Evolutionary conservation across 306 rosid genomes (phyloP), one percentile per base, ranked within the genome.

Genomic region (Cucumis hystrix): DNA sequence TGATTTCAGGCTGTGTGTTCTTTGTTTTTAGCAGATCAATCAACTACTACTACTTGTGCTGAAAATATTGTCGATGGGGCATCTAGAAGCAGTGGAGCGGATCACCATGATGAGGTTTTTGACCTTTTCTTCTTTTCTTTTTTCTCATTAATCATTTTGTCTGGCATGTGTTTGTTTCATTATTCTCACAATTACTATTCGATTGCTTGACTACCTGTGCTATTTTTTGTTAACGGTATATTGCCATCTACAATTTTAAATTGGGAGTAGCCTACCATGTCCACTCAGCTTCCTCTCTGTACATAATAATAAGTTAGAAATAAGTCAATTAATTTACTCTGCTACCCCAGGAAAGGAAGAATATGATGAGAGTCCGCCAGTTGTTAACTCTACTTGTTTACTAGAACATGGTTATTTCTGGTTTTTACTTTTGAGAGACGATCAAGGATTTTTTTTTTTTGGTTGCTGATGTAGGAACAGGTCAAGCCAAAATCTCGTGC

Each of bases 41-140:
- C 85, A 74, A 82, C 59, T 33, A 33, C 37, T 65, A 52, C 81
- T 55, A 58, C 82, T 35, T 80, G 54, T 73, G 20, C 69, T 79
- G 87, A 84, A 77, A 79, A 78, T 76, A 77, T 65, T 61, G 79
- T 1, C 14, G 81, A 83, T 74, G 82, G 56, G 77, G 23, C 68
- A 20, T 55, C 82, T 45, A 58, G 67, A 72, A 75, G 82, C 21
- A 51, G 74, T 81, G 91, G 52, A 79, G 74, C 81, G 37, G 86
- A 79, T 68, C 83, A 80, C 62, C 81, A 73, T 55, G 69, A 70
- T 18, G 87, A 87, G 96, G 97, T 91, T 84, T 84, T 76, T 20
- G 77, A 49, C 56, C 78, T 41, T 55, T 17, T 33, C 20, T 49
- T 45, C 30, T 17, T 14, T 67, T 5, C 10, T 35, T 10, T 21